These are phyloP conservation scores for Selenicereus undatus DNA, from an alignment of 148 eudicot genomes.

Conservation along the genomic window DNA sequence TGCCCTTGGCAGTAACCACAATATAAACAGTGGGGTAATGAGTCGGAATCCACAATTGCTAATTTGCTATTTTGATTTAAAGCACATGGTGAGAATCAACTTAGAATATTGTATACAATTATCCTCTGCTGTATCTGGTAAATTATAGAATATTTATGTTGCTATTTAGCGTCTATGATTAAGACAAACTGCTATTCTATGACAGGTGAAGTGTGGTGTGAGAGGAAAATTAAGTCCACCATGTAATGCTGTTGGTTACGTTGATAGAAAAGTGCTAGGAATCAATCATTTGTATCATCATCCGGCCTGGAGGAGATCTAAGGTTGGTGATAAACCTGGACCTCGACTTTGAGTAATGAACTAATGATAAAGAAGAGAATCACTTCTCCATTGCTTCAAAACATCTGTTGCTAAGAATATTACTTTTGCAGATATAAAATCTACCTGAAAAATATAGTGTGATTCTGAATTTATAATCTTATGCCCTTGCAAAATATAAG, in stretches of 20 bases:
- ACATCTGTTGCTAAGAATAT: not conserved
- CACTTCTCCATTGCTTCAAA: not conserved
- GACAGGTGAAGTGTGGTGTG: constrained; percentile 65
- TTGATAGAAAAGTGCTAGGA: constrained; percentile 72
- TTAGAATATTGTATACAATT: not conserved
- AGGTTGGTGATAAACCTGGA: constrained; percentile 34
- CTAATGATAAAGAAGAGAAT: not conserved
- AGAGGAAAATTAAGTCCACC: constrained; percentile 74
- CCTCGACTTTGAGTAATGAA: not conserved
- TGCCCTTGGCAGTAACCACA: not conserved
- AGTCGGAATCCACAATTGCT: not conserved
- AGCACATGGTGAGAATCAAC: constrained; percentile 1
- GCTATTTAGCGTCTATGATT: not conserved
- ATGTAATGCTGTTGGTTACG: constrained; percentile 87
- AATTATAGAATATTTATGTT: too few species aligned
- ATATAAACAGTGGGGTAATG: not conserved
- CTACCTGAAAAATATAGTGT: not conserved
- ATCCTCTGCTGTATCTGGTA: not conserved
- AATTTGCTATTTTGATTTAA: not conserved
- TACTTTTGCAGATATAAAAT: not conserved
- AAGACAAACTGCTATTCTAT: not conserved
- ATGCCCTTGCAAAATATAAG: not conserved
- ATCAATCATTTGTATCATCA: constrained; percentile 71
- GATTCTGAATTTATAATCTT: not conserved
- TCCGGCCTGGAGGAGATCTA: constrained; percentile 93